Evolutionary conservation across 805 yeast genomes (phyloP), one percentile per base, ranked within the genome.

Genomic region (Millerozyma miso): DNA sequence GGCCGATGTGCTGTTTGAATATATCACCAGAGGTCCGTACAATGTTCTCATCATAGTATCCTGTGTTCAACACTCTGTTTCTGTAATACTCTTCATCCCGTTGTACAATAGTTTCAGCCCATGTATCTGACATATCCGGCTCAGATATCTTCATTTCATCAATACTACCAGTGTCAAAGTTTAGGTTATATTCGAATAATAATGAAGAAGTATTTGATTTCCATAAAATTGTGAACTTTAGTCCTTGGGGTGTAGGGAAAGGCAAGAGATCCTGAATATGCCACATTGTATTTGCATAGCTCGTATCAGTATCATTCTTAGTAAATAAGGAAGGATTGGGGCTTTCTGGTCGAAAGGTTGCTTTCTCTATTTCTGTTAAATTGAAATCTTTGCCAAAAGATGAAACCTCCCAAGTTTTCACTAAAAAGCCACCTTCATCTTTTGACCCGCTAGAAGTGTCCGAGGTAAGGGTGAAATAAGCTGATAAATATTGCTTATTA

Each of bases 171-270:
- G 33, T 43, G 3, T 45, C 39, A 6, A 47, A 12, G 19, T 49
- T 43, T 4, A 55, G 18, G 1, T 33, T 31, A 39, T 58, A 60
- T 2, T 51, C 49, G 4, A 71, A 70, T n/a, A 77, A 49, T 33
- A 71, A 61, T 12, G 81, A 74, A 1, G 77, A 70, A 1, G 77
- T 71, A 47, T 83, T 82, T 49, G 85, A 78, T 53, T 82, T 83
- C 86, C 87, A 81, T 29, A 83, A 61, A 19, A 76, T 50, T 43
- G 61, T 56, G 48, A 68, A 71, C 14, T 39, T 35, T 6, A 55
- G 23, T 19, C 26, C n/a, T 7, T 42, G 31, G 7, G 38, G 39
- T 10, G n/a, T 19, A 17, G 38, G 20, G 5, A 37, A 40, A 3
- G 37, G 18, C 32, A 41, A 36, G 39, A 48, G 60, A 48, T 77